These are phyloP conservation scores for Chaetomiaceae sp. DNA, from an alignment of 2,329 filamentous ascomycete genomes.

Conservation along the genomic window DNA sequence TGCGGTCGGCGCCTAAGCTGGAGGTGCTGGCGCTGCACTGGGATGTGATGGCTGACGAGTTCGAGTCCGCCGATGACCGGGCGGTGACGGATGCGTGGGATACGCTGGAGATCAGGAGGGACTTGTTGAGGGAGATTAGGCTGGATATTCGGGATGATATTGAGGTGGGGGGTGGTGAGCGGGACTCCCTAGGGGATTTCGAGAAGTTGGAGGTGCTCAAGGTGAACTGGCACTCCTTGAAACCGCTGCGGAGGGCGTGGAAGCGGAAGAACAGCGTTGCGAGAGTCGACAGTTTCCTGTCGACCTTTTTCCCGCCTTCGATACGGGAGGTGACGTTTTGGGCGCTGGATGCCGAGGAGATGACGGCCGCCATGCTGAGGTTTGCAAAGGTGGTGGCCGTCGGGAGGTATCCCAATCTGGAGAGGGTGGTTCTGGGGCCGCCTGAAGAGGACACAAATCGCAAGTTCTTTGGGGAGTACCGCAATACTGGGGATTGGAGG, in stretches of 20 bases:
- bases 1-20: not conserved
- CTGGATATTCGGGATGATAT: not conserved
- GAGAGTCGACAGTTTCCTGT: constrained; percentile 3
- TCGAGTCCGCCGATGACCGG: not conserved
- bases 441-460: not conserved
- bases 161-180: not conserved
- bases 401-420: constrained; percentile 7
- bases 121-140: not conserved
- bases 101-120: not conserved
- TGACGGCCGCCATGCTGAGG: constrained; percentile 1
- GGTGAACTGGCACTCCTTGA: constrained; percentile 1
- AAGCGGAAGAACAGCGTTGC: not conserved
- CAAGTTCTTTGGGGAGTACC: not conserved
- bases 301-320: not conserved
- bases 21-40: constrained; percentile 7
- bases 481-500: not conserved
- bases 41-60: not conserved
- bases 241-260: not conserved
- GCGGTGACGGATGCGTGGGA: not conserved
- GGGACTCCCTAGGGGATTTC: constrained; percentile 4
- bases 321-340: constrained; percentile 11
- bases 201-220: constrained; percentile 8
- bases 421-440: constrained; percentile 3
- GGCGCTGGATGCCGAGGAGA: not conserved
- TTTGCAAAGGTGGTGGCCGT: constrained; percentile 8